Evolutionary conservation across 2,329 filamentous ascomycete genomes (phyloP).

Genomic region (Tricladium varicosporioides): DNA sequence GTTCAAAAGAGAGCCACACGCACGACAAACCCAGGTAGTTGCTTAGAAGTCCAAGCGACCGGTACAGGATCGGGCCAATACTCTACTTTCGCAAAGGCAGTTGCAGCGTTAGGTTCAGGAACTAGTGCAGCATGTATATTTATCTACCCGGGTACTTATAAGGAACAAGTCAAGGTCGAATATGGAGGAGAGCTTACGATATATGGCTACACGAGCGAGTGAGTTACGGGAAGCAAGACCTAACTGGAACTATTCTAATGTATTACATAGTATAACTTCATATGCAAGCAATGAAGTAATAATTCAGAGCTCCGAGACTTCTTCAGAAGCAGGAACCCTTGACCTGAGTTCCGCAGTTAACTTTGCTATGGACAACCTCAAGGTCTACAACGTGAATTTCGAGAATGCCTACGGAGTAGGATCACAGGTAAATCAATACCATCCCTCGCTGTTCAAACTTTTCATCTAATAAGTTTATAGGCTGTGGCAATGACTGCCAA

Average conservation of each 20-base stretch:
- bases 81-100: slow-evolving; percentile 8
- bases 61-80: slow-evolving; percentile 12
- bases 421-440: slow-evolving; percentile 31
- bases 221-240: slow-evolving; percentile 5
- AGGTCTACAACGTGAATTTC: slow-evolving; percentile 57
- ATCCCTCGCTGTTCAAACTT: not conserved
- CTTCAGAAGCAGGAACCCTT: slow-evolving; percentile 15
- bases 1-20: not conserved
- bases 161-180: slow-evolving; percentile 41
- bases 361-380: slow-evolving; percentile 44
- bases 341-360: slow-evolving; percentile 46
- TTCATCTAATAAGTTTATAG: slow-evolving; percentile 23
- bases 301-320: slow-evolving; percentile 6
- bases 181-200: slow-evolving; percentile 39
- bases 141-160: slow-evolving; percentile 41
- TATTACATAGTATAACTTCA: slow-evolving; percentile 11
- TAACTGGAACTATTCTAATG: too few relatives aligned
- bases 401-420: slow-evolving; percentile 45
- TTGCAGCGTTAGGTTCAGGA: slow-evolving; percentile 12
- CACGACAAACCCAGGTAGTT: slow-evolving; percentile 9
- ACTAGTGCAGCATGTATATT: slow-evolving; percentile 31
- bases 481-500: slow-evolving; percentile 52
- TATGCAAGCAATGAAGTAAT: slow-evolving; percentile 17
- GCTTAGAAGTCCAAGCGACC: slow-evolving; percentile 11
- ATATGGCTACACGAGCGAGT: slow-evolving; percentile 49